phyloP scores from a whole-genome alignment of 2,329 filamentous ascomycete genomes.

The Colletotrichum acutatum region DNA sequence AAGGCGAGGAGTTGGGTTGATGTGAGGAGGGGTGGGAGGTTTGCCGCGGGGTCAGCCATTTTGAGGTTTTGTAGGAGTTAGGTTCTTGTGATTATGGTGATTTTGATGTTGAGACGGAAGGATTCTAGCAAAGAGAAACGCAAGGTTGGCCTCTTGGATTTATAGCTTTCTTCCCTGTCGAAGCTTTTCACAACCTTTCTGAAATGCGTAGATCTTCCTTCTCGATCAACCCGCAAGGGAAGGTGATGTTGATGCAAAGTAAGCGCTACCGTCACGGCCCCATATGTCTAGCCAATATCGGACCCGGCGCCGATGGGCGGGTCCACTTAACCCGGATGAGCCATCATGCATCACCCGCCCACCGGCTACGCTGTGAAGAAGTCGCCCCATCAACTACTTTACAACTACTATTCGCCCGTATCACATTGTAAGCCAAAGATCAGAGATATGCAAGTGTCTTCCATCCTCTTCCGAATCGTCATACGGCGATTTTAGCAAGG shows the following conservation, averaged over 20 bases:
- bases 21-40: slow-evolving; percentile 11
- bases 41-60: not conserved
- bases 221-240: not conserved
- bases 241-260: not conserved
- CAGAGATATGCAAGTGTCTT: not conserved
- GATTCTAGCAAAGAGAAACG: not conserved
- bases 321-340: not conserved
- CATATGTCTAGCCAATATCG: not conserved
- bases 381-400: not conserved
- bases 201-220: not conserved
- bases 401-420: not conserved
- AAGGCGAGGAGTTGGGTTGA: slow-evolving; percentile 31
- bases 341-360: not conserved
- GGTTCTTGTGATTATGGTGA: not conserved
- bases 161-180: accelerated
- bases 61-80: not conserved
- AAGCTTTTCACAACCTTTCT: not conserved
- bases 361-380: not conserved
- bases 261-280: not conserved
- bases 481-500: not conserved
- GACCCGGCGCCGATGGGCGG: not conserved
- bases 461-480: not conserved
- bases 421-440: not conserved
- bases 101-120: too few species aligned
- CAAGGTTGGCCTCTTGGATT: not conserved